phyloP scores from a whole-genome alignment of 352 stramenopile genomes.

The Plasmopara muralis region DNA sequence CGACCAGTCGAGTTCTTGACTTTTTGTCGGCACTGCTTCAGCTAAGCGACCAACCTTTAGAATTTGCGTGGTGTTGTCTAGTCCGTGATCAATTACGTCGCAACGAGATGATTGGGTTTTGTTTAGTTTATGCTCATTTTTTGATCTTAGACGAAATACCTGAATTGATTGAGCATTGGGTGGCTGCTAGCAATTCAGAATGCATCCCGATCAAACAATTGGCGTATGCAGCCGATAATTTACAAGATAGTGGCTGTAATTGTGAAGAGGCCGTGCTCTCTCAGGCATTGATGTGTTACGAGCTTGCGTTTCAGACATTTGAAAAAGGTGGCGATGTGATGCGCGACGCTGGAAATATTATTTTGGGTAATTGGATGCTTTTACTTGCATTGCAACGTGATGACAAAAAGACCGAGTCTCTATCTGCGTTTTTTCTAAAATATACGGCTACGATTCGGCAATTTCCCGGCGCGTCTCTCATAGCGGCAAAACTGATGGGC shows the following conservation, averaged over 20 bases:
- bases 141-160: constrained; percentile 26
- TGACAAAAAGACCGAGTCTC: constrained; percentile 6
- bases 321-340: constrained; percentile 4
- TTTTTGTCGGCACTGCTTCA: constrained; percentile 26
- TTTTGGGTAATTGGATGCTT: constrained; percentile 41
- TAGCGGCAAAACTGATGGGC: constrained; percentile 22
- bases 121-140: constrained; percentile 20
- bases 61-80: constrained; percentile 22
- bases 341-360: constrained; percentile 15
- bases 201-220: constrained; percentile 22
- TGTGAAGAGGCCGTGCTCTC: constrained; percentile 6
- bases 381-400: constrained; percentile 17
- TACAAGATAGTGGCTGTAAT: constrained; percentile 3
- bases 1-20: constrained; percentile 14
- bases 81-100: constrained; percentile 17
- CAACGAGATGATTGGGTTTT: constrained; percentile 18
- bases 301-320: constrained; percentile 18
- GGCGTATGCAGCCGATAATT: constrained; percentile 22
- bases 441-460: constrained; percentile 18
- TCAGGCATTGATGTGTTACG: constrained; percentile 19
- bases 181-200: constrained; percentile 17
- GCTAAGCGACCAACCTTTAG: constrained; percentile 12
- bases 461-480: constrained; percentile 22
- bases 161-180: constrained; percentile 23
- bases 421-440: constrained; percentile 24